These are phyloP conservation scores for Cercospora beticola DNA, from an alignment of 2,329 filamentous ascomycete species.

Conservation along the genomic window DNA sequence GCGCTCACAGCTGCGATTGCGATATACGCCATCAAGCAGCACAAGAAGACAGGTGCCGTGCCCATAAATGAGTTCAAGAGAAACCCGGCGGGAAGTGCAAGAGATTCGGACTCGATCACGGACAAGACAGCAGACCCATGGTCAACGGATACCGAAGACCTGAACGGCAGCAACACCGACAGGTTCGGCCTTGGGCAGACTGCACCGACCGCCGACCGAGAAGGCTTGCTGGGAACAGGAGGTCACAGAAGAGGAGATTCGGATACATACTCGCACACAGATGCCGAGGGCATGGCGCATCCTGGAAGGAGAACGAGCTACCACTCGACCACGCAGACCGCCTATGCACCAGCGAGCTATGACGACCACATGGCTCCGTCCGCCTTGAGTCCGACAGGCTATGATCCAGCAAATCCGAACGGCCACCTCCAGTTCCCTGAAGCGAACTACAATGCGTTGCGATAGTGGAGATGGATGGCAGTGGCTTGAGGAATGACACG, in stretches of 20 bases:
- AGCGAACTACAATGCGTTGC: conserved; percentile 27
- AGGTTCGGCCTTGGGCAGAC: conserved; percentile 18
- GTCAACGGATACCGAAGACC: conserved; percentile 45
- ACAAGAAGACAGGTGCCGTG: conserved; percentile 57
- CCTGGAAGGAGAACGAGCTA: conserved; percentile 24
- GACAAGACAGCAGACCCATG: conserved; percentile 49
- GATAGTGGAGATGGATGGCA: not conserved
- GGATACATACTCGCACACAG: conserved; percentile 12
- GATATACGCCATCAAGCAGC: conserved; percentile 56
- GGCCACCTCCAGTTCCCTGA: conserved; percentile 27
- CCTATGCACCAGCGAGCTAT: conserved; percentile 17
- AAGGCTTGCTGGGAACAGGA: conserved; percentile 20
- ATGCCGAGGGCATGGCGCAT: conserved; percentile 20
- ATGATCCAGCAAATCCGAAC: conserved; percentile 16
- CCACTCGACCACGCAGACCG: conserved; percentile 14
- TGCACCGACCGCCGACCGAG: conserved; percentile 13
- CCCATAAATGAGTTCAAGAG: conserved; percentile 42
- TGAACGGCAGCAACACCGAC: conserved; percentile 24
- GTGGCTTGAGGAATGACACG: not conserved
- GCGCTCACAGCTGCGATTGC: conserved; percentile 54
- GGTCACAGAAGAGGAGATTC: conserved; percentile 14
- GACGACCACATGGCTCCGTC: conserved; percentile 22
- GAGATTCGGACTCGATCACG: conserved; percentile 18
- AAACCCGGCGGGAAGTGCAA: conserved; percentile 38
- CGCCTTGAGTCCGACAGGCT: conserved; percentile 24